Evolutionary conservation across 176 grass and related monocot genomes (phyloP).

Genomic region (Phoenix roebelenii): DNA sequence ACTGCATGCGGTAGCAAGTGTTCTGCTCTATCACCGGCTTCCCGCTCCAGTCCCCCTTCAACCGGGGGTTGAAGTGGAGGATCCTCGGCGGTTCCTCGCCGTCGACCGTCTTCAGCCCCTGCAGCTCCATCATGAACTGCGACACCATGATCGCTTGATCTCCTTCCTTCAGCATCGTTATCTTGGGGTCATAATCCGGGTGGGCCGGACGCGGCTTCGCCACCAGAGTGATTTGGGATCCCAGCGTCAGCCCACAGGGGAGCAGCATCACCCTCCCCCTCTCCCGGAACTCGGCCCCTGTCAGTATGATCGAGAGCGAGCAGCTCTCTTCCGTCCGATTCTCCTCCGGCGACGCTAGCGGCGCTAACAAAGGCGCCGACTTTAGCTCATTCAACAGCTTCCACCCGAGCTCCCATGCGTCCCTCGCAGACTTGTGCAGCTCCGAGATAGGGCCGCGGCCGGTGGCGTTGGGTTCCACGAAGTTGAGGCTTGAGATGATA

Average conservation of each 20-base stretch:
- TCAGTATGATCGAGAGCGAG: constrained; percentile 36
- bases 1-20: constrained; percentile 98
- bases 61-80: constrained; percentile 87
- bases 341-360: constrained; percentile 8
- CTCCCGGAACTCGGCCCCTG: constrained; percentile 18
- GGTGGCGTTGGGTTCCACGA: constrained; percentile 1
- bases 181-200: constrained; percentile 51
- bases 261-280: constrained; percentile 48
- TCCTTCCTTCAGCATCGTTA: constrained; percentile 30
- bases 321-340: constrained; percentile 26
- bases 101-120: constrained; percentile 73
- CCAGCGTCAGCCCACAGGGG: constrained; percentile 73
- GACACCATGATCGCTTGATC: constrained; percentile 67
- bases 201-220: constrained; percentile 40
- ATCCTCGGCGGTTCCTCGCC: constrained; percentile 90
- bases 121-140: constrained; percentile 92
- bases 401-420: constrained; percentile 28
- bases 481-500: background rate
- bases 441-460: constrained; percentile 7
- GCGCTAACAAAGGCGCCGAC: constrained; percentile 14
- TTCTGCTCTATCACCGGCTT: constrained; percentile 92
- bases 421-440: constrained; percentile 30
- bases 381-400: constrained; percentile 25
- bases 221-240: constrained; percentile 88
- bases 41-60: constrained; percentile 77